phyloP scores from a whole-genome alignment of 495 filamentous ascomycete genomes.

The Podospora pseudoanserina region DNA sequence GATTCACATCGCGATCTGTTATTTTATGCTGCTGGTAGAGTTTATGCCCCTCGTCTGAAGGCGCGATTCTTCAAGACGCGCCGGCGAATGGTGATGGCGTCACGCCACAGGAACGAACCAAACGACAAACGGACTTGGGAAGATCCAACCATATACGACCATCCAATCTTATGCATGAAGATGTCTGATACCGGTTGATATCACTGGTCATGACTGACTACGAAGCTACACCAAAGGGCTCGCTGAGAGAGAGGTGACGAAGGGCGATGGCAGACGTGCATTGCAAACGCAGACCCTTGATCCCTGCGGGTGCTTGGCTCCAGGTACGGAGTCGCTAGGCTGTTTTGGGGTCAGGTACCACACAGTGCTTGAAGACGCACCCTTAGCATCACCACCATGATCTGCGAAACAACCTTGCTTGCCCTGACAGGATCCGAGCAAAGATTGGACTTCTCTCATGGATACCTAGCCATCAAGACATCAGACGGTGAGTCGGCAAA shows the following conservation, averaged over 20 bases:
- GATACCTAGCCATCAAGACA: slow-evolving; percentile 8
- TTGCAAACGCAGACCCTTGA: slow-evolving; percentile 24
- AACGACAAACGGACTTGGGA: not conserved
- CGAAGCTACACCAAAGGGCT: not conserved
- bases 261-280: not conserved
- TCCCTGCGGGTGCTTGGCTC: slow-evolving; percentile 19
- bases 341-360: slow-evolving; percentile 13
- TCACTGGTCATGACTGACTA: not conserved
- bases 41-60: not conserved
- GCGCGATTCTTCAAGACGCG: not conserved
- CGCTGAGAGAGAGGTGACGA: not conserved
- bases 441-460: not conserved
- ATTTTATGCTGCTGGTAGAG: not conserved
- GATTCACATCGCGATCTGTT: not conserved
- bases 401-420: slow-evolving; percentile 13
- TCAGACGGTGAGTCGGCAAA: slow-evolving; percentile 10
- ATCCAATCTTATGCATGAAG: not conserved
- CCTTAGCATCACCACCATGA: slow-evolving; percentile 15
- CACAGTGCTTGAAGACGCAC: slow-evolving; percentile 9
- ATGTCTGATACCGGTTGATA: not conserved
- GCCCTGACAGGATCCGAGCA: slow-evolving; percentile 4
- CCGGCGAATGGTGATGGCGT: not conserved
- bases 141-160: not conserved
- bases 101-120: not conserved
- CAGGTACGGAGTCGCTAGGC: slow-evolving; percentile 21